Evolutionary conservation across 192 early-diverging fungal species (phyloP), one percentile per base, ranked within the genome.

Genomic region (Kickxella alabastrina): DNA sequence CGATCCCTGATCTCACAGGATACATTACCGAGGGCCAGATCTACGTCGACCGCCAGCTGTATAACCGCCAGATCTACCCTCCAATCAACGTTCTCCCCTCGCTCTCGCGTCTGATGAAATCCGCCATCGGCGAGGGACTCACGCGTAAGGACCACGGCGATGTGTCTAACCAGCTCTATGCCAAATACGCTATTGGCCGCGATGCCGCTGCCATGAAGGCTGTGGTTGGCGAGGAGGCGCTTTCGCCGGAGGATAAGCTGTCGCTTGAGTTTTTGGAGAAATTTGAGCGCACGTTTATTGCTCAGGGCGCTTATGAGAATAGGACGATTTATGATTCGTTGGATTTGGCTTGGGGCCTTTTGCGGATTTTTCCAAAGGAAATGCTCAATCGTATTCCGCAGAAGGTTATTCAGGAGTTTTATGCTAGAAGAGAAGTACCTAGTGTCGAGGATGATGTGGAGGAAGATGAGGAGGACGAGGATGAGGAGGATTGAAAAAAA

Each of bases 21-120:
- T 99, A 95, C 65, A 99, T 99, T 81, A 99, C 96, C 17, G 96
- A 99, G 80, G 96, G 96, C 18, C 96, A 99, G 80, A 99, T 99
- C 61, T 99, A 92, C 76, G 83, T 99, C 39, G 96, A 99, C 79
- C 90, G 96, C 52, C 94, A 97, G 80, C 83, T 99, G 54, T 77
- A 96, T 77, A 99, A 99, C 78, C 89, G 96, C 54, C 96, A 95
- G 80, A 95, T 99, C 59, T 99, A 99, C 80, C 96, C 96, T 61
- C 96, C 96, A 6, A 99, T 97, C 82, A 99, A 99, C 75, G 96
- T 99, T 0, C 80, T 99, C 39, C 96, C 96, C 24, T 99, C 96
- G 27, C 80, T 99, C 28, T 99, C 96, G 45, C 93, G 96, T 73
- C 79, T 99, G 40, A 99, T 99, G 96, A 99, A 99, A 81, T 90